These are phyloP conservation scores for Heliosperma pusillum DNA, from an alignment of 148 eudicot genomes.

Conservation along the genomic window DNA sequence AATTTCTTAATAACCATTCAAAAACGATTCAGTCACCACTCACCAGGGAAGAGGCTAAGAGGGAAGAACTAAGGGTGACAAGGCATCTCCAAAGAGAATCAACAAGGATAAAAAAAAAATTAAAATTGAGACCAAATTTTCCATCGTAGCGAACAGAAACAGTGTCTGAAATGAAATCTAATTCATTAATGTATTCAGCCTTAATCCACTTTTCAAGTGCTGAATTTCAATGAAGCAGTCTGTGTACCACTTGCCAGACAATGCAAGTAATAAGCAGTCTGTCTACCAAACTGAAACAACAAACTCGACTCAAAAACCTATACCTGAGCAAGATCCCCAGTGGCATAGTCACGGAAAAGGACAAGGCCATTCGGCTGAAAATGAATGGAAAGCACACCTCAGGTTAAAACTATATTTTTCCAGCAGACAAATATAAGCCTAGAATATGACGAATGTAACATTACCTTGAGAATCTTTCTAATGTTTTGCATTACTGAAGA, in stretches of 20 bases:
- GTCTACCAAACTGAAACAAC: not conserved
- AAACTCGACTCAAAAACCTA: not conserved
- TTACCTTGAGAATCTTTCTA: slow-evolving; percentile 75
- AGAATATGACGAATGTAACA: not conserved
- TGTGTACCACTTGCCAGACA: not conserved
- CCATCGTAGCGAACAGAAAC: not conserved
- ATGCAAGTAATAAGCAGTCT: not conserved
- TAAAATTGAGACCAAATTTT: not conserved
- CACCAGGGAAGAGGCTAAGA: no score
- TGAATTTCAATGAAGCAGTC: not conserved
- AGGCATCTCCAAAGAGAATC: not conserved
- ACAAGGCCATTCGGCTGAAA: slow-evolving; percentile 86
- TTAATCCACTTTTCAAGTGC: not conserved
- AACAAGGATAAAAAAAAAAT: not conserved
- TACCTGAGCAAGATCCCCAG: slow-evolving; percentile 99
- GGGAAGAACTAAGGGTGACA: no score
- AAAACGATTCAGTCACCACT: no score
- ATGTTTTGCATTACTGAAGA: slow-evolving; percentile 65
- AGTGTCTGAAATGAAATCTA: not conserved
- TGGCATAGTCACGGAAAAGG: slow-evolving; percentile 92
- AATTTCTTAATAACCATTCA: no score
- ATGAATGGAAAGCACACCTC: slow-evolving; percentile 13
- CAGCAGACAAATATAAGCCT: not conserved
- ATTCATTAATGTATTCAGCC: no score
- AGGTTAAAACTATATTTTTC: slow-evolving; percentile 5